phyloP scores from a whole-genome alignment of 108 stramenopile species.

The Nannochloropsis gaditana region DNA sequence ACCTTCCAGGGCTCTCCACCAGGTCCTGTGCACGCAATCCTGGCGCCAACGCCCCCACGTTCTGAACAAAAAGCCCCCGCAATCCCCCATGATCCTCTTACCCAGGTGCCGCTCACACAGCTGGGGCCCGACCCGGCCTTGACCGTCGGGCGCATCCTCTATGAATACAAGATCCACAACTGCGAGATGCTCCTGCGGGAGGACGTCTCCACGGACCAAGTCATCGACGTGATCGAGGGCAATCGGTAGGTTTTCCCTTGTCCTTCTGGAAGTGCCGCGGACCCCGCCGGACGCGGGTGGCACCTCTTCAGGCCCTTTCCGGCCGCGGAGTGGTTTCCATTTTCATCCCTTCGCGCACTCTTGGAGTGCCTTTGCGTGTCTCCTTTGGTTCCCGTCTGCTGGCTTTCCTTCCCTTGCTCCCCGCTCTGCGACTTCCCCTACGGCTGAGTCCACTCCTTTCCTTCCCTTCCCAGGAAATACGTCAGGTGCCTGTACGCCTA shows the following conservation, averaged over 20 bases:
- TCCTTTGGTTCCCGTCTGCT: neutral
- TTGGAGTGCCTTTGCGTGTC: neutral
- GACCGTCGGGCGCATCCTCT: slow-evolving; percentile 69
- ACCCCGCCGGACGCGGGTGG: neutral
- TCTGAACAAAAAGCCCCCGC: too few species aligned
- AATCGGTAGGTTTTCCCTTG: slow-evolving; percentile 62
- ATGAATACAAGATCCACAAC: slow-evolving; percentile 87
- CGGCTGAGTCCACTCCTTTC: neutral
- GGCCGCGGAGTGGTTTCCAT: too few species aligned
- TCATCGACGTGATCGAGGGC: slow-evolving; percentile 95
- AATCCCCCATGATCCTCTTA: neutral
- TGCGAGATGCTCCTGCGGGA: slow-evolving; percentile 88
- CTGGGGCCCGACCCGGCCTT: slow-evolving; percentile 67
- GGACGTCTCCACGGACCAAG: slow-evolving; percentile 87
- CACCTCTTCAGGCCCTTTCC: neutral
- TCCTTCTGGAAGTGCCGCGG: too few species aligned
- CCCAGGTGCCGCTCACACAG: slow-evolving; percentile 18
- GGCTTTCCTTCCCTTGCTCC: neutral
- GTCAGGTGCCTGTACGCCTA: slow-evolving; percentile 91
- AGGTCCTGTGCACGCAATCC: too few species aligned
- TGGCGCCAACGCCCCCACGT: too few species aligned
- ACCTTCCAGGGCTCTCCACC: too few species aligned
- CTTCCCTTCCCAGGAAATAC: slow-evolving; percentile 58
- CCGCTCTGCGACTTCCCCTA: too few species aligned
- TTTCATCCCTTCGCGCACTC: neutral